Percentiles rank a stretch among this genome's conserved stretches.
Conservation (phyloP, 2,329 filamentous ascomycete species). For the Fusarium torulosum region DNA sequence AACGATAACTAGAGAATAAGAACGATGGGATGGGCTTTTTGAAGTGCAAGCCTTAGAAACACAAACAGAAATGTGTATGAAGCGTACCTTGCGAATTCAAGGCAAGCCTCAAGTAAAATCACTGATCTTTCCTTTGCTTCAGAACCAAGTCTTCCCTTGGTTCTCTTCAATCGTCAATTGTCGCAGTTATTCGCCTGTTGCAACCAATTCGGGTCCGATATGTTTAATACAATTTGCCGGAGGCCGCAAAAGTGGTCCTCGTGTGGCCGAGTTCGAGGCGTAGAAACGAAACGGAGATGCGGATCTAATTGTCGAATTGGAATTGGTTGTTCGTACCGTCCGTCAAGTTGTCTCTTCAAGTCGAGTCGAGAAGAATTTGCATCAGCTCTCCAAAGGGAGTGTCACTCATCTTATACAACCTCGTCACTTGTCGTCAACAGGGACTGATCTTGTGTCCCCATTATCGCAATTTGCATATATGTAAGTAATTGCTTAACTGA, state of each 20-base stretch:
- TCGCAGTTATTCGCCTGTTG: conserved; percentile 38
- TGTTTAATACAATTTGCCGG: conserved; percentile 14
- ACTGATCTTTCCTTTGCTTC: conserved; percentile 2
- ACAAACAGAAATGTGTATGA: not conserved
- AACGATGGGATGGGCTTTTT: not conserved
- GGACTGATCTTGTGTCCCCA: conserved; percentile 32
- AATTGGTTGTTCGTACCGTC: not conserved
- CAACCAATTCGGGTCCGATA: conserved; percentile 32
- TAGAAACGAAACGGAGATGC: conserved; percentile 2
- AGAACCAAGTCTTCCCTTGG: conserved; percentile 24
- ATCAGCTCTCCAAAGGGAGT: conserved; percentile 28
- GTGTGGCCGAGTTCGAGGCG: conserved; percentile 1
- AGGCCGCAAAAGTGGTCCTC: conserved; percentile 26
- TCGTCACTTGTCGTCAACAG: conserved; percentile 13
- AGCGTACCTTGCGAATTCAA: conserved; percentile 11
- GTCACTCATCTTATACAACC: conserved; percentile 43
- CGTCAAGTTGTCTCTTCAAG: not conserved
- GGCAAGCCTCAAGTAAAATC: not conserved
- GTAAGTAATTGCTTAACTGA: conserved; percentile 27
- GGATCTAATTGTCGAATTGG: not conserved
- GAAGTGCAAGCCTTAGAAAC: not conserved
- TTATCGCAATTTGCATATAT: conserved; percentile 29
- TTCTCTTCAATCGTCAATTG: conserved; percentile 18
- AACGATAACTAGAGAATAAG: not conserved
- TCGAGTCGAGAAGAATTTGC: conserved; percentile 5